Conservation (phyloP, 495 filamentous ascomycete species). For the Podospora appendiculata region DNA sequence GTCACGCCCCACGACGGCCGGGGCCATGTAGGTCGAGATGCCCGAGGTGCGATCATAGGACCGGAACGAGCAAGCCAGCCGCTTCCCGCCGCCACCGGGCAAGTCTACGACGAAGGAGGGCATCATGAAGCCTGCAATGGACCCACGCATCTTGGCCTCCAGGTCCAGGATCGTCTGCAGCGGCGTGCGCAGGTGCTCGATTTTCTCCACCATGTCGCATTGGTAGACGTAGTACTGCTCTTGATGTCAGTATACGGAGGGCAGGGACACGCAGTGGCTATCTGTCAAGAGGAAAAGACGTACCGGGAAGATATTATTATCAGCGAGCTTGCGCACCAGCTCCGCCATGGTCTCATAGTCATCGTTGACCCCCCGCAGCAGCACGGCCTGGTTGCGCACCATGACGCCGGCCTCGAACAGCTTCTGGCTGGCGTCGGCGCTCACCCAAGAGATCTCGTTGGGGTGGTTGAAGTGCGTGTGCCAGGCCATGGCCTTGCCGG, state of each 20-base stretch:
- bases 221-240: conserved; percentile 52
- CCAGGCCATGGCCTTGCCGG: conserved; percentile 49
- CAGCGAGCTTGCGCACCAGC: conserved; percentile 44
- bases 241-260: conserved; percentile 7
- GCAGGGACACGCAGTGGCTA: too few species aligned
- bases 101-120: conserved; percentile 55
- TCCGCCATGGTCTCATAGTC: conserved; percentile 40
- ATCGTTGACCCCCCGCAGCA: conserved; percentile 51
- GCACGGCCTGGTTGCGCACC: conserved; percentile 44
- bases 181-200: conserved; percentile 55
- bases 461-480: conserved; percentile 60
- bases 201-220: conserved; percentile 47
- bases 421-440: conserved; percentile 37
- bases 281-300: conserved; percentile 8
- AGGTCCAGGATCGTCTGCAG: conserved; percentile 48
- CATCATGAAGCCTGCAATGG: conserved; percentile 52
- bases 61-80: conserved; percentile 41
- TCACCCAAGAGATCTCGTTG: conserved; percentile 54
- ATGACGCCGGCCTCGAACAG: conserved; percentile 43
- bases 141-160: conserved; percentile 46
- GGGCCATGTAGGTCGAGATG: conserved; percentile 44
- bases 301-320: conserved; percentile 48
- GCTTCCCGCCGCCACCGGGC: conserved; percentile 53
- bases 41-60: conserved; percentile 44
- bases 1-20: conserved; percentile 37